Evolutionary conservation across 257 asterid species (phyloP), one percentile per base, ranked within the genome.

Genomic region (Gynochthodes officinalis): DNA sequence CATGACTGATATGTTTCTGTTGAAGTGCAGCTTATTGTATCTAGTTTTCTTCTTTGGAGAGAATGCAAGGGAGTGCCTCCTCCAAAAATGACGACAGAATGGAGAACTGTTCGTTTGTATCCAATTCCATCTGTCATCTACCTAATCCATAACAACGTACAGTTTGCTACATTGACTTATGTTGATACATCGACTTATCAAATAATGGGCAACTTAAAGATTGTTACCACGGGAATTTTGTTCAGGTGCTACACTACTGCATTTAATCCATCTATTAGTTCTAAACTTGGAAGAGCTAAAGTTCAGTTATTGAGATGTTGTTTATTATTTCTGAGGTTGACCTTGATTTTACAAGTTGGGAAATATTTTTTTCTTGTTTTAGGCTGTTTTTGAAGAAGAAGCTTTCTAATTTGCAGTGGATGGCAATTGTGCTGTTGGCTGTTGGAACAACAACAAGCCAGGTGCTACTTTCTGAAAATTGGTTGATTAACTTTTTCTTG

Each of bases 391-490:
- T 95, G 97, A 95, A 85, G 96, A 89, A 88, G 90, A 92, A 84
- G 89, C 99, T 95, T 69, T 88, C 99, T 71, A 89, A 87, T 82
- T 85, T 95, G 95, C 97, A 92, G 89, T 95, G 99, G 99, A 89
- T 90, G 89, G 98, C 98, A 23, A 84, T 95, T 69, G 73, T 86
- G 64, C 85, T 95, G 67, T 82, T 95, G 85, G 97, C 99, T 81
- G 86, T 92, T 72, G 97, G 97, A 82, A 90, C 98, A 33, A 93
- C 98, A 79, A 93, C 96, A 44, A 93, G 98, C 83, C 97, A 93
- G 97, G 97, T 93, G 77, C 77, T 50, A 33, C 40, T 73, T 67
- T 61, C n/a, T n/a, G n/a, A n/a, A n/a, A n/a, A n/a, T n/a, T 10
- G 30, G 48, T 40, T 9, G 1, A 8, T 54, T 61, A 25, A 14